Evolutionary conservation across 495 filamentous ascomycete species (phyloP).

Genomic region (Terfezia boudieri): DNA sequence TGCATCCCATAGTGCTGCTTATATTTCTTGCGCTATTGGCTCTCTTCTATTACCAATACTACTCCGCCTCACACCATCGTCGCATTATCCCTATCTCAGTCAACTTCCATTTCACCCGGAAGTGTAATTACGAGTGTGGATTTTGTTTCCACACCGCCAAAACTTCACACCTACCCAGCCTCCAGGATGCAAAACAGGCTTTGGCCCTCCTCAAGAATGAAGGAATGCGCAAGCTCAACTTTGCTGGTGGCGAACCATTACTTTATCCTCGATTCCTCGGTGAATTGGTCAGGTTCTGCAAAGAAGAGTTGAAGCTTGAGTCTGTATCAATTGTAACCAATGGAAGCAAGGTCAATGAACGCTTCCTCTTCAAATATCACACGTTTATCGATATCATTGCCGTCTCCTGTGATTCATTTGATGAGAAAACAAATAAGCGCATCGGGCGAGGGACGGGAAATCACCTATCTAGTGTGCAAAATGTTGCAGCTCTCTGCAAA

Average conservation of each 20-base stretch:
- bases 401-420: constrained; percentile 36
- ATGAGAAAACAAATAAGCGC: constrained; percentile 28
- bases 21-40: too few relatives aligned
- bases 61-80: too few relatives aligned
- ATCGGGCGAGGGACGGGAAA: constrained; percentile 29
- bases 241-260: constrained; percentile 38
- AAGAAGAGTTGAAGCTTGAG: constrained; percentile 28
- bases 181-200: constrained; percentile 23
- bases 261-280: constrained; percentile 29
- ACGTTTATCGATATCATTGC: constrained; percentile 31
- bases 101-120: constrained; percentile 21
- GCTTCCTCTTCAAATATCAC: constrained; percentile 24
- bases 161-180: constrained; percentile 23
- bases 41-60: too few relatives aligned
- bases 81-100: too few relatives aligned
- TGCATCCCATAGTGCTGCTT: too few relatives aligned
- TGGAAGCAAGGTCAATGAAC: constrained; percentile 27
- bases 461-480: constrained; percentile 25
- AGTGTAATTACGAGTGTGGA: constrained; percentile 30
- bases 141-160: constrained; percentile 38
- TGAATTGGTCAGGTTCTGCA: constrained; percentile 28
- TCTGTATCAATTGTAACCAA: constrained; percentile 33
- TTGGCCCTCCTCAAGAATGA: constrained; percentile 26
- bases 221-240: constrained; percentile 37
- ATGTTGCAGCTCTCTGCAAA: constrained; percentile 25